A percentile compares a stretch with the other conserved stretches of the same genome.
phyloP scores from a whole-genome alignment of 352 stramenopile species.

The Globisporangium middletonii region DNA sequence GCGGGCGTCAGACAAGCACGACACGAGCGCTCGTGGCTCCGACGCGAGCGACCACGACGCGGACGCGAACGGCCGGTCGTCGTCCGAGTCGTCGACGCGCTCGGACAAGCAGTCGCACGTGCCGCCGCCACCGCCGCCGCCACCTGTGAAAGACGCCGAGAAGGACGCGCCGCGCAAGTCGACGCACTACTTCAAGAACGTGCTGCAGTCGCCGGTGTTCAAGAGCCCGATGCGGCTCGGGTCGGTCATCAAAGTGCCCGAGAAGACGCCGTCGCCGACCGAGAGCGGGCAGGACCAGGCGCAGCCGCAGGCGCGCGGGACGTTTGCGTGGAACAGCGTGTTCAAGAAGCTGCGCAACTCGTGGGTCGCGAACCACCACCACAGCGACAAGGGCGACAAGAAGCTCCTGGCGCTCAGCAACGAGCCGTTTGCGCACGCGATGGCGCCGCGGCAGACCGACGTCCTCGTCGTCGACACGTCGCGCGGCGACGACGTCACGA shows the following conservation, averaged over 20 bases:
- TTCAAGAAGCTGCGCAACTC: slow-evolving; percentile 77
- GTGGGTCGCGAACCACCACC: slow-evolving; percentile 56
- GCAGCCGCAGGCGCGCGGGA: slow-evolving; percentile 22
- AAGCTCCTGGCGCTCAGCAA: slow-evolving; percentile 70
- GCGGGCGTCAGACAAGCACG: slow-evolving; percentile 6
- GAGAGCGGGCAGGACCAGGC: slow-evolving; percentile 13
- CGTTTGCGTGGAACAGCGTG: slow-evolving; percentile 78
- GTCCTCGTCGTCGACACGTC: slow-evolving; percentile 77
- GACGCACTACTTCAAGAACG: slow-evolving; percentile 77
- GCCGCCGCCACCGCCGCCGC: slow-evolving; percentile 1
- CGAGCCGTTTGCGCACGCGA: slow-evolving; percentile 51
- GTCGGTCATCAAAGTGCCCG: slow-evolving; percentile 59
- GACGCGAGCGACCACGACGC: background rate
- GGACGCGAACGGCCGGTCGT: slow-evolving; percentile 7
- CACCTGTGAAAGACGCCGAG: background rate
- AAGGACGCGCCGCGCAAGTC: slow-evolving; percentile 47
- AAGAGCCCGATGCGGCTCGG: slow-evolving; percentile 72
- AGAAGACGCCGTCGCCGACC: slow-evolving; percentile 41
- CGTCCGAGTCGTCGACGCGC: slow-evolving; percentile 4
- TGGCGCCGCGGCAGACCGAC: slow-evolving; percentile 48
- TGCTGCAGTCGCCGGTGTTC: slow-evolving; percentile 80
- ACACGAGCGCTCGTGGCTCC: background rate
- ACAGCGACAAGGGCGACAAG: slow-evolving; percentile 54
- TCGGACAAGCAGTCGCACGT: slow-evolving; percentile 9
- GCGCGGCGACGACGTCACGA: slow-evolving; percentile 77